Percentiles rank a stretch among this genome's conserved stretches.
Evolutionary conservation across 106 monocot genomes (phyloP).

Genomic region (Iris macrosiphon): DNA sequence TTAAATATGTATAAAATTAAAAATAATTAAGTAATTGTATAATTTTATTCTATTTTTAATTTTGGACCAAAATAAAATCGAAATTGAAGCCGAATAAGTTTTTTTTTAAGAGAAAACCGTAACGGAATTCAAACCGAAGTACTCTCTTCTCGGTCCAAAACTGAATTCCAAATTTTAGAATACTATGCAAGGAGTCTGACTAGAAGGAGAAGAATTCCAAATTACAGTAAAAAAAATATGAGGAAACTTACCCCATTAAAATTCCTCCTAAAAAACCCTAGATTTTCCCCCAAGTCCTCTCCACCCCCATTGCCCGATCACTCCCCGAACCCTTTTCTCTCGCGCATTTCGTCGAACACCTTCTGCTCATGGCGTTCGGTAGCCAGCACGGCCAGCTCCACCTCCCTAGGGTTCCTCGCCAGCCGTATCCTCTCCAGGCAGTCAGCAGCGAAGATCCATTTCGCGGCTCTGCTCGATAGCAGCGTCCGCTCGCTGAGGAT

Average conservation of each 20-base stretch:
- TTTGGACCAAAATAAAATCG: too few relatives aligned
- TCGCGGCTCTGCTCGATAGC: slow-evolving; percentile 1
- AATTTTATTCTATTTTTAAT: too few relatives aligned
- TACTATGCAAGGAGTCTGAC: too few relatives aligned
- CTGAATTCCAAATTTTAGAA: too few relatives aligned
- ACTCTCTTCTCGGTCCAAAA: too few relatives aligned
- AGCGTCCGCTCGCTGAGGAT: slow-evolving; percentile 5
- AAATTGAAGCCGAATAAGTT: too few relatives aligned
- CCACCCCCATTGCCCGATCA: neutral
- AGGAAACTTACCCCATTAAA: neutral
- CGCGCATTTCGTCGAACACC: slow-evolving; percentile 3
- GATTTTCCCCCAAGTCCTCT: neutral
- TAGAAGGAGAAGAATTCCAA: too few relatives aligned
- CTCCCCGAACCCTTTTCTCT: neutral
- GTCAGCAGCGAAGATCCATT: neutral
- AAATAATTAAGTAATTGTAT: too few relatives aligned
- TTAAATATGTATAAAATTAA: too few relatives aligned
- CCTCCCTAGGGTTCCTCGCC: slow-evolving; percentile 7
- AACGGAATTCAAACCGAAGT: too few relatives aligned
- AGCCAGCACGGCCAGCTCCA: neutral
- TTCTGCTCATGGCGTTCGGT: neutral
- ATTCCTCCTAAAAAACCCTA: slow-evolving; percentile 7
- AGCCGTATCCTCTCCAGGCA: neutral
- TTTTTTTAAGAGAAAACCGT: too few relatives aligned
- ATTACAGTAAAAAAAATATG: slow-evolving; percentile 1